Evolutionary conservation across 495 filamentous ascomycete genomes (phyloP), one percentile per base, ranked within the genome.

Genomic region (Talaromyces liani): DNA sequence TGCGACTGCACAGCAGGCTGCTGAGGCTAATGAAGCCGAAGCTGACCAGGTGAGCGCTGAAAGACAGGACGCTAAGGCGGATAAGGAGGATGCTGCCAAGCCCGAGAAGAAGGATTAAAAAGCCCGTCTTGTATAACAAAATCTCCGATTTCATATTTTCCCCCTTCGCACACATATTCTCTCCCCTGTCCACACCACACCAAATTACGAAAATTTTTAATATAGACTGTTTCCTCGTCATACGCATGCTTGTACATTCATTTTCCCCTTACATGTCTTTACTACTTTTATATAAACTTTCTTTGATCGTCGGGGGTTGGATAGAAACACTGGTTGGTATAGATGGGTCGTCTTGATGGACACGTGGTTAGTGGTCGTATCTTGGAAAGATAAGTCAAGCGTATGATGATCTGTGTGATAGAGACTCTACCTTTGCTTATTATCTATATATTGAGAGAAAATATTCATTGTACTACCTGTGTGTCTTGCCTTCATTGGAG

Each of bases 31-130:
- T 60, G 63, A 64, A 24, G 63, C 63, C 4, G 63, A 58, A 39
- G 41, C 55, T 12, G 63, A 64, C 39, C 27, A 47, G 33, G 63
- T 20, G 16, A 34, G 27, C 22, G 56, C 36, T 6, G 63, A 64
- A 29, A 56, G 29, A 60, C 34, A 36, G 29, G 12, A 14, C n/a
- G 18, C 70, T 27, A 63, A 72, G 47, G 64, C 66, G 60, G 65
- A 72, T 27, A 65, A 70, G 31, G 64, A 70, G 62, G 65, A 61
- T 29, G 69, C 63, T 54, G 66, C 63, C 6, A 63, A 65, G 41
- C 2, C 36, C 39, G 45, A 62, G 29, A 62, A 62, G n/a, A 45
- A 45, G 16, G 39, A 45, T 45, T 49, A 49, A 49, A 20, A 31
- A 31, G 29, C 29, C 29, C 29, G 29, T 20, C 18, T 49, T 55